These are phyloP conservation scores for Ophiostoma sp. DNA, from an alignment of 2,329 filamentous ascomycete genomes.

Conservation along the genomic window DNA sequence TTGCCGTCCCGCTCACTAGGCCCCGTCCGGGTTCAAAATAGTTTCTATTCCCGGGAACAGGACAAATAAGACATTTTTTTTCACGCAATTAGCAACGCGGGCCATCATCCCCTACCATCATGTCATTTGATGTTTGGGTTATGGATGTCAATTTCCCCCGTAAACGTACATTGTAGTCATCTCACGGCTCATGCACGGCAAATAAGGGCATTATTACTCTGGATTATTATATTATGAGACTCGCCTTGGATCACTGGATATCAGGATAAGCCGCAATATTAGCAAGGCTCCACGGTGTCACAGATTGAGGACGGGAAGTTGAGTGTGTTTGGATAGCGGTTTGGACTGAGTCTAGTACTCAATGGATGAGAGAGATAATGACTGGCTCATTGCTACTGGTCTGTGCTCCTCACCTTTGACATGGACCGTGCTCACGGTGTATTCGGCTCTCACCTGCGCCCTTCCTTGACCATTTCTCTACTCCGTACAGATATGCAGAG, in stretches of 20 bases:
- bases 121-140: too few relatives aligned
- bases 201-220: too few relatives aligned
- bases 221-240: too few relatives aligned
- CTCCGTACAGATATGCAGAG: too few relatives aligned
- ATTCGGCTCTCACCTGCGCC: constrained; percentile 6
- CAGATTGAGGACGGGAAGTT: background rate
- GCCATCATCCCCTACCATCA: too few relatives aligned
- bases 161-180: too few relatives aligned
- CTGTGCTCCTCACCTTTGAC: background rate
- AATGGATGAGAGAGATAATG: background rate
- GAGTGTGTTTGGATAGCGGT: background rate
- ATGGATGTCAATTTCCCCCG: too few relatives aligned
- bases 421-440: background rate
- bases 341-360: background rate
- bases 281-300: constrained; percentile 1
- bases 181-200: too few relatives aligned
- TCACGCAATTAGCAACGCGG: background rate
- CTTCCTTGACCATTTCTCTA: too few relatives aligned
- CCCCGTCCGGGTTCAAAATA: background rate
- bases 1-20: background rate
- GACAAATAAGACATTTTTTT: background rate
- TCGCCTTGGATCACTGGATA: background rate
- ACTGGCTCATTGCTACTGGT: background rate
- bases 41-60: background rate
- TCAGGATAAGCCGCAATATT: background rate